Evolutionary conservation across 257 asterid genomes (phyloP).

Genomic region (Nicotiana paniculata): DNA sequence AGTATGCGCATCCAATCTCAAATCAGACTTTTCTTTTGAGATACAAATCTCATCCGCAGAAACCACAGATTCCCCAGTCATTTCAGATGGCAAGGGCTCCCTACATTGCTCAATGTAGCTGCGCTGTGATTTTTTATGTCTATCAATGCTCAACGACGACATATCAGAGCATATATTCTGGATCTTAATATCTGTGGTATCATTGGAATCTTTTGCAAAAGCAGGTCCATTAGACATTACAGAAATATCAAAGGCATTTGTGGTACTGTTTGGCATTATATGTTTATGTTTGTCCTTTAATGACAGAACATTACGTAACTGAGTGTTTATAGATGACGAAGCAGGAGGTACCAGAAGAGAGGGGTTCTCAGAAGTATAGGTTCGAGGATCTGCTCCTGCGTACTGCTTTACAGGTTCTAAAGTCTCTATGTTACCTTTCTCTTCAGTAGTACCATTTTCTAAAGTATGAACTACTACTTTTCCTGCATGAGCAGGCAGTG

Average conservation of each 20-base stretch:
- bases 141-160: slow-evolving; percentile 51
- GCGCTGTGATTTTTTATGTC: slow-evolving; percentile 20
- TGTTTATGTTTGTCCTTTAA: slow-evolving; percentile 20
- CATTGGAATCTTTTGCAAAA: slow-evolving; percentile 26
- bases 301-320: slow-evolving; percentile 28
- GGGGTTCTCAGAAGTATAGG: slow-evolving; percentile 24
- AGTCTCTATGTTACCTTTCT: slow-evolving; percentile 26
- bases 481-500: slow-evolving; percentile 33
- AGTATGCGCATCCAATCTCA: slow-evolving; percentile 17
- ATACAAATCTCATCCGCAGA: slow-evolving; percentile 17
- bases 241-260: slow-evolving; percentile 24
- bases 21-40: slow-evolving; percentile 26
- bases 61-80: slow-evolving; percentile 17
- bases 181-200: slow-evolving; percentile 23
- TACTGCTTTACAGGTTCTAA: slow-evolving; percentile 26
- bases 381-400: slow-evolving; percentile 25
- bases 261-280: slow-evolving; percentile 18
- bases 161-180: slow-evolving; percentile 40
- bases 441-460: slow-evolving; percentile 29
- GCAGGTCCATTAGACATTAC: slow-evolving; percentile 30
- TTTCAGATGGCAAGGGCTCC: slow-evolving; percentile 27
- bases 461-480: slow-evolving; percentile 34
- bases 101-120: slow-evolving; percentile 30
- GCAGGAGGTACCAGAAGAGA: slow-evolving; percentile 21
- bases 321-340: slow-evolving; percentile 29